These are phyloP conservation scores for Dioszegia hungarica DNA, from an alignment of 768 basidiomycete species.

Conservation along the genomic window DNA sequence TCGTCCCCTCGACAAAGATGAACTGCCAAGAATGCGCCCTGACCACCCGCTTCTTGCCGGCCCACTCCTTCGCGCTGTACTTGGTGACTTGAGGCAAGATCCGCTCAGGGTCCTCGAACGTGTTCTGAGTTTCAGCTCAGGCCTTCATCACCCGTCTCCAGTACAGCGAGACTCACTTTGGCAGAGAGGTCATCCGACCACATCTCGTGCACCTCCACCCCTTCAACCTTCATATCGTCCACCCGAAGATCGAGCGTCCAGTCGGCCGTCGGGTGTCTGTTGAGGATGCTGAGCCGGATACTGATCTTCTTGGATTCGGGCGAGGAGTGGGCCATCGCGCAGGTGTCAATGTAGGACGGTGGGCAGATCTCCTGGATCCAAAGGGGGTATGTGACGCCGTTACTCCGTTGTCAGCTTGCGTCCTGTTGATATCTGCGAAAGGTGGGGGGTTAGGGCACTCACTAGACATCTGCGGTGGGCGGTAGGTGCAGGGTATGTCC, in stretches of 20 bases:
- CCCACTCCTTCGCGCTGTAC: not conserved
- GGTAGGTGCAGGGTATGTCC: conserved; percentile 28
- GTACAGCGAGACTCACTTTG: conserved; percentile 27
- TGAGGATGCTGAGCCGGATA: conserved; percentile 58
- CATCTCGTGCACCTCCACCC: conserved; percentile 55
- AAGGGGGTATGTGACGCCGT: conserved; percentile 54
- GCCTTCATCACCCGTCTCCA: too few relatives aligned
- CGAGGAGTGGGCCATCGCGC: conserved; percentile 52
- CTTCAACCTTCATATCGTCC: conserved; percentile 20
- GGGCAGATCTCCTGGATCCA: conserved; percentile 54
- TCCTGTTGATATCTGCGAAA: not conserved
- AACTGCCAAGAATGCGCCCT: conserved; percentile 46
- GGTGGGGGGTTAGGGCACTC: conserved; percentile 1
- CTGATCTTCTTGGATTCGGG: conserved; percentile 41
- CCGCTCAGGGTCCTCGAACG: conserved; percentile 39
- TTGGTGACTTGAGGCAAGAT: conserved; percentile 26
- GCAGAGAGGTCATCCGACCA: conserved; percentile 54
- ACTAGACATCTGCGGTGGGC: conserved; percentile 30
- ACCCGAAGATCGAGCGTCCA: conserved; percentile 43
- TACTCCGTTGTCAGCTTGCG: too few relatives aligned
- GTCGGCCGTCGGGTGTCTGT: conserved; percentile 52
- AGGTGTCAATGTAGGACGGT: conserved; percentile 54
- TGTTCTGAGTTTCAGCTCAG: conserved; percentile 42
- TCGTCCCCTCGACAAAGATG: conserved; percentile 35
- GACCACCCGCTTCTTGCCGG: conserved; percentile 10